Evolutionary conservation across 78 protist genomes (phyloP).

Genomic region (Dictyostelium citrinum): DNA sequence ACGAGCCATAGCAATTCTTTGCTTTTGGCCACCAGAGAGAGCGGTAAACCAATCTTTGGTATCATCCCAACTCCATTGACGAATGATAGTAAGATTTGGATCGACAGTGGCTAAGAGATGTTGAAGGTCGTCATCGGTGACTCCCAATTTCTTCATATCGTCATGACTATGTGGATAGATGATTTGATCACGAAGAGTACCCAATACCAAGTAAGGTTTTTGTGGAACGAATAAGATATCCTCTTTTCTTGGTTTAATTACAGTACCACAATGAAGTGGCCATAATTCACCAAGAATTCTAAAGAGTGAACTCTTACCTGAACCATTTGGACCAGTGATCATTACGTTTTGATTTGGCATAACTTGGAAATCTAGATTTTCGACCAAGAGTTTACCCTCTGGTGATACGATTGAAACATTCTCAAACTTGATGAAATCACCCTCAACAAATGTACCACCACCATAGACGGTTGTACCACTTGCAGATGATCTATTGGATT

Average conservation of each 20-base stretch:
- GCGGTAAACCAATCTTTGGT: constrained; percentile 79
- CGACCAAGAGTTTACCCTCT: constrained; percentile 79
- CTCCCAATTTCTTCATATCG: constrained; percentile 72
- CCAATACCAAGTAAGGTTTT: constrained; percentile 90
- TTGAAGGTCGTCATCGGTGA: constrained; percentile 86
- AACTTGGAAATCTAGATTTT: constrained; percentile 70
- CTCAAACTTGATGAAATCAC: constrained; percentile 73
- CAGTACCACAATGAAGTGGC: constrained; percentile 86
- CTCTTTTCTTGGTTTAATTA: constrained; percentile 81
- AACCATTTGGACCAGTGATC: constrained; percentile 90
- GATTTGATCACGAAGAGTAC: constrained; percentile 91
- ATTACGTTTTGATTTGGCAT: constrained; percentile 81
- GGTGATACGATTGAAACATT: constrained; percentile 82
- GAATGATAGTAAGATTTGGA: constrained; percentile 69
- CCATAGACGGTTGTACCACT: background rate
- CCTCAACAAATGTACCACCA: constrained; percentile 80
- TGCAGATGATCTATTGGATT: background rate
- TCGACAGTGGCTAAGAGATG: constrained; percentile 79
- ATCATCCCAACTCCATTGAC: constrained; percentile 77
- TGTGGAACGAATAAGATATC: constrained; percentile 86
- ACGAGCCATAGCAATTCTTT: constrained; percentile 92
- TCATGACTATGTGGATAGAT: constrained; percentile 84
- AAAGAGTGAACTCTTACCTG: constrained; percentile 88
- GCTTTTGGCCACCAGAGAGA: constrained; percentile 87
- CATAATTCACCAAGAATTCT: constrained; percentile 92